Evolutionary conservation across 768 basidiomycete genomes (phyloP), one percentile per base, ranked within the genome.

Genomic region (Amanita thiersii): DNA sequence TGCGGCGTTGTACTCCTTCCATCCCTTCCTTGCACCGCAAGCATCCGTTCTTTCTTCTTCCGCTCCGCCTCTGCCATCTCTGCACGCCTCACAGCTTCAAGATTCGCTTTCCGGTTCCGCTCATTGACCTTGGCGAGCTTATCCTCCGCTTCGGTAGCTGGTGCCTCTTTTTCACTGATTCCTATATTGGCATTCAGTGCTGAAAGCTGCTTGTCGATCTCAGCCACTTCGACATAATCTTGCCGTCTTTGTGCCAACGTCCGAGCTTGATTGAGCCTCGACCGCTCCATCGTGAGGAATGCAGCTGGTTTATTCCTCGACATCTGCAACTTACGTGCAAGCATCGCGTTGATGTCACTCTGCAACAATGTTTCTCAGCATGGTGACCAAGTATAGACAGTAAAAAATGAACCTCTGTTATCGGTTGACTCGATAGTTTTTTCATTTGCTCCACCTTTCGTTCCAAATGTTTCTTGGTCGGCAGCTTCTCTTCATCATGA

Each of bases 341-440:
- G 67, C 75, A 84, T 88, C n/a, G 71, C 70, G n/a, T 65, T 66
- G 48, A 97, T 74, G 52, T 97, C 93, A 47, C 73, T 80, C 90
- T 93, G 58, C 18, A 51, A 21, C 47, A 37, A 51, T 39, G 50
- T 47, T 31, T 31, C n/a, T 8, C 44, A 28, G 46, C 31, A 36
- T 12, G n/a, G 21, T 32, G 29, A 45, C 29, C 44, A 41, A 23
- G 19, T 33, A 18, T 44, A 12, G 46, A 11, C 45, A 14, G 40
- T n/a, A 29, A 43, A 14, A 5, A 6, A 54, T 65, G 53, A 42
- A 90, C 92, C 72, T 94, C 90, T 1, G 93, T 94, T 63, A 87
- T 63, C 1, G 72, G 73, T 52, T 82, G 77, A 2, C 61, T 68
- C 8, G 68, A 50, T 35, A 86, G 57, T 49, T 75, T 80, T 12